Evolutionary conservation across 2,329 filamentous ascomycete genomes (phyloP), one percentile per base, ranked within the genome.

Genomic region (Pleurostoma richardsiae): DNA sequence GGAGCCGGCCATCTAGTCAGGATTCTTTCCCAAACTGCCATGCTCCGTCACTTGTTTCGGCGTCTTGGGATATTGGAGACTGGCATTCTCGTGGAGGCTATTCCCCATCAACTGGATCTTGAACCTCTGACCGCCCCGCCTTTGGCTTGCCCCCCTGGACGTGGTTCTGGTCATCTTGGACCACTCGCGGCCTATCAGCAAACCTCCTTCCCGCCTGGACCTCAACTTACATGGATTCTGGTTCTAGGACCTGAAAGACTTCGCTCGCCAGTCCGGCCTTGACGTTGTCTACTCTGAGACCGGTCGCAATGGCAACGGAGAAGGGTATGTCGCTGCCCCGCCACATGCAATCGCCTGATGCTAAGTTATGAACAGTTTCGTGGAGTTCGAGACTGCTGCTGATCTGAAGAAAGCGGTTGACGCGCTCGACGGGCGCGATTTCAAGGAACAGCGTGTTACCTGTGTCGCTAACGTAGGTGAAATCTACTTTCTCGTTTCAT

Each of bases 251-350:
- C 84, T 99, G 46, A 99, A 99, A 88, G 94, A 99, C 70, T 99
- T 99, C 72, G 94, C 94, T 53, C 90, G 94, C 66, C 89, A 95
- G 70, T 95, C 92, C 68, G 90, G 90, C 70, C 82, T 96, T 69
- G 94, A 97, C 68, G 94, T 99, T 56, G 94, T 99, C 62, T 99
- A 96, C 69, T 96, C 91, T 55, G 94, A 99, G 73, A 95, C 95
- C 51, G 86, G 85, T 59, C 90, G 92, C 61, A 91, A 95, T 65
- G 87, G 86, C 56, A 90, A 95, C 66, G 90, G 90, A 56, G 89
- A 88, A 81, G 92, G 92, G 90, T 96, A 71, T 71, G 86, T 76
- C 4, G n/a, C 10, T 41, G 26, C 41, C 19, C 10, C 2, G 28
- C 27, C 4, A 19, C 8, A 36, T 36, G 8, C n/a, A 8, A 36